Evolutionary conservation across 2,329 filamentous ascomycete species (phyloP), one percentile per base, ranked within the genome.

Genomic region (Colletotrichum phormii): DNA sequence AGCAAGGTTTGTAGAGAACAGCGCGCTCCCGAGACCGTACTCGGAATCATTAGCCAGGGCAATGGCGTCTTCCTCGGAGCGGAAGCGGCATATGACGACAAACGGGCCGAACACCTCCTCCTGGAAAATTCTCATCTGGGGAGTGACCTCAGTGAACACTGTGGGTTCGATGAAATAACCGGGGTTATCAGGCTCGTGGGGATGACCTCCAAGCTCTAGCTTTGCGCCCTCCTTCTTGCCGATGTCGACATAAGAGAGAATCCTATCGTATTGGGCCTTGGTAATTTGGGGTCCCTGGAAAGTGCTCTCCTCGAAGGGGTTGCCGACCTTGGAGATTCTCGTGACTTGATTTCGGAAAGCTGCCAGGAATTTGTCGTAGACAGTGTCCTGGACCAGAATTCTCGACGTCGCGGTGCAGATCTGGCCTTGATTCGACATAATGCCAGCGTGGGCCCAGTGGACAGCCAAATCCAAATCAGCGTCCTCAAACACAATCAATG

Each of bases 281-380:
- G 90, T 91, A 71, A 93, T 87, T 78, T 93, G 91, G 0, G 92
- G 92, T 0, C 92, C 92, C 80, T 93, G 91, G 83, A 89, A 92
- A 0, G 91, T 93, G 33, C 84, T 83, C 74, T 90, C 86, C 8
- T 86, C 85, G 79, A 93, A 93, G 0, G 90, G 91, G 77, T 93
- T 88, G 51, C 92, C 92, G 22, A 93, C 84, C 15, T 90, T 85
- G 64, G 87, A 90, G 33, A 88, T 85, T 59, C 85, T 81, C 64
- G 85, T 83, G 26, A 91, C 86, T 65, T 88, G 82, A 22, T 88
- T 83, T 71, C 88, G 89, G 82, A 93, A 92, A n/a, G 82, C 81
- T n/a, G 85, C 81, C 62, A 93, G 79, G 76, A 93, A 94, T 49
- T 87, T 83, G 33, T 92, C 89, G 73, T 89, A 86, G 60, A 90